Percentiles rank a stretch among this genome's conserved stretches.
phyloP scores from a whole-genome alignment of 2,329 filamentous ascomycete species.

The Fusarium sp. region DNA sequence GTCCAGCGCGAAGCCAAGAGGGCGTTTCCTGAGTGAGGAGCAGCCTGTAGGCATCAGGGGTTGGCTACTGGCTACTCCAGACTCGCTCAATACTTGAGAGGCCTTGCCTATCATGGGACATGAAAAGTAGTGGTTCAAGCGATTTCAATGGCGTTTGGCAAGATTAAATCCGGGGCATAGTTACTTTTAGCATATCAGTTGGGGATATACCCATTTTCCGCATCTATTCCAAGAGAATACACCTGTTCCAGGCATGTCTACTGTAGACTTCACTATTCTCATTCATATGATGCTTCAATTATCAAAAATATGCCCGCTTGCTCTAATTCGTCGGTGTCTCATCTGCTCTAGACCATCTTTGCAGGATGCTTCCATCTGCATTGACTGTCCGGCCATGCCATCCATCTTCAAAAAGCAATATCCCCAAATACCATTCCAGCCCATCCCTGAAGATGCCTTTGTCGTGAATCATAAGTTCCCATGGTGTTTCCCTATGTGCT shows the following conservation, averaged over 20 bases:
- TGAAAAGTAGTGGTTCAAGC: neutral
- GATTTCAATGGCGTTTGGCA: constrained; percentile 3
- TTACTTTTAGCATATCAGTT: neutral
- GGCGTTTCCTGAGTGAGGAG: constrained; percentile 29
- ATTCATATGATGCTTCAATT: neutral
- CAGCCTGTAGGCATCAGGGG: neutral
- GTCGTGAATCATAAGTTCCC: constrained; percentile 8
- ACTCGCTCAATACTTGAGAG: neutral
- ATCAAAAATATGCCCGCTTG: neutral
- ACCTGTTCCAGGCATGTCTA: neutral
- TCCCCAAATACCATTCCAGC: neutral
- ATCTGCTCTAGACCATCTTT: neutral
- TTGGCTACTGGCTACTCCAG: neutral
- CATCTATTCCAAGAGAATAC: neutral
- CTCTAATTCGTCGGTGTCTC: neutral
- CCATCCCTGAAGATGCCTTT: neutral
- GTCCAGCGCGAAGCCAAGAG: constrained; percentile 34
- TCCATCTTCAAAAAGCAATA: neutral
- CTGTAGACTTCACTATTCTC: neutral
- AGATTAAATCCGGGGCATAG: neutral
- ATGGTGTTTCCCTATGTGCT: neutral
- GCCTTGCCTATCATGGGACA: neutral
- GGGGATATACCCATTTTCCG: neutral
- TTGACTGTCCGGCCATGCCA: neutral
- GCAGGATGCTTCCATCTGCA: neutral